Evolutionary conservation across 164 flowering plant species (phyloP).

Genomic region (Vitis amurensis): DNA sequence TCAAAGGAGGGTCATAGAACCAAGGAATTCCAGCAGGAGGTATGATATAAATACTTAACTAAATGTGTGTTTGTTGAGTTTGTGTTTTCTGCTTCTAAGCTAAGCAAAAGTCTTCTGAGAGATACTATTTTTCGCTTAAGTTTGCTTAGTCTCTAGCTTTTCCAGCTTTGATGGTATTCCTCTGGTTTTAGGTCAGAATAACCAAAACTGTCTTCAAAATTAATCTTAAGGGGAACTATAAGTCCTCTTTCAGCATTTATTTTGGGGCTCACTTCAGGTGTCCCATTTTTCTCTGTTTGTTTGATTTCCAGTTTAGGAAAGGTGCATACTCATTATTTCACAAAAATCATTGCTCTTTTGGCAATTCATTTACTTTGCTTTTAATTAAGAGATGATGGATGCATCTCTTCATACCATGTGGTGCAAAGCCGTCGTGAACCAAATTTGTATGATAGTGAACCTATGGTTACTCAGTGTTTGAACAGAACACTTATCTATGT

Average conservation of each 20-base stretch:
- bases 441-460: too few relatives aligned
- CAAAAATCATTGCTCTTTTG: too few relatives aligned
- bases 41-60: conserved; percentile 17
- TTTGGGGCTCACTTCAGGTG: neutral
- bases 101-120: neutral
- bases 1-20: conserved; percentile 38
- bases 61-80: neutral
- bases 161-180: neutral
- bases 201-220: neutral
- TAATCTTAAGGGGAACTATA: neutral
- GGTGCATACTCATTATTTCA: neutral
- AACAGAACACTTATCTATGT: neutral
- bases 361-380: too few relatives aligned
- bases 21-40: conserved; percentile 88
- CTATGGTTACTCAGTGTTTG: neutral
- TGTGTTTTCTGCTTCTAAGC: neutral
- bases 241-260: neutral
- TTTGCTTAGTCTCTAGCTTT: neutral
- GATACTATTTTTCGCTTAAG: neutral
- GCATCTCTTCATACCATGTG: neutral
- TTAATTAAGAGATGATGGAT: too few relatives aligned
- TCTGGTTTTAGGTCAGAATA: neutral
- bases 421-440: too few relatives aligned
- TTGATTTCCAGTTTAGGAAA: neutral
- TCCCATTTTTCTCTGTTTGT: neutral